Conservation (phyloP, 306 rosid genomes). For the Datisca glomerata region DNA sequence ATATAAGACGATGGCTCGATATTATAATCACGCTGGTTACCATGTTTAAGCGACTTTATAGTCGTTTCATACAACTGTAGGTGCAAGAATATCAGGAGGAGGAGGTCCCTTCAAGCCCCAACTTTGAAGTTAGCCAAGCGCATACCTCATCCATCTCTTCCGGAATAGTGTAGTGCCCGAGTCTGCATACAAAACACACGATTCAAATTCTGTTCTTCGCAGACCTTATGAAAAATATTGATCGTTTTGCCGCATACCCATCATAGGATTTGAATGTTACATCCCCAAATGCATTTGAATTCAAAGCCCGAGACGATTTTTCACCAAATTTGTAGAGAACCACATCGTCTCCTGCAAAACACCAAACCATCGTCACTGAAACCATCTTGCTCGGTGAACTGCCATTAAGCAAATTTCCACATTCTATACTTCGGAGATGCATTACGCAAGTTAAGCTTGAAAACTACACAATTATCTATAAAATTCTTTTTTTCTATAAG, state of each 20-base stretch:
- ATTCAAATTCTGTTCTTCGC: background rate
- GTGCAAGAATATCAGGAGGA: conserved; percentile 21
- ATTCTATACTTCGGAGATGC: no score
- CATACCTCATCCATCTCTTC: conserved; percentile 93
- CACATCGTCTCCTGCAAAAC: conserved; percentile 69
- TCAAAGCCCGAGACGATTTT: conserved; percentile 49
- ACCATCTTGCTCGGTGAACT: no score
- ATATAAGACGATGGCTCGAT: no score
- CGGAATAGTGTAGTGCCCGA: conserved; percentile 87
- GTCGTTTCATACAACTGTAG: no score
- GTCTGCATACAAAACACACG: conserved; percentile 31
- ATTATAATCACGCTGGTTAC: no score
- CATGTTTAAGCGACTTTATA: no score
- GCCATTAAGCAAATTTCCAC: no score
- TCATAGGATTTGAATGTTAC: conserved; percentile 65
- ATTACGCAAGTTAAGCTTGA: no score
- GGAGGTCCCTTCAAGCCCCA: conserved; percentile 61
- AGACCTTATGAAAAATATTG: no score
- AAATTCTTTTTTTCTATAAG: no score
- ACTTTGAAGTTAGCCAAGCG: conserved; percentile 58
- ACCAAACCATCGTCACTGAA: conserved; percentile 5
- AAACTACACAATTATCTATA: no score
- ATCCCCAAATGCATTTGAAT: conserved; percentile 56
- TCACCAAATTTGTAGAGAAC: conserved; percentile 80
- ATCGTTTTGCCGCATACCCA: conserved; percentile 29